Base-by-base conservation (phyloP, 495 filamentous ascomycete genomes). In the Neurospora cerealis region DNA sequence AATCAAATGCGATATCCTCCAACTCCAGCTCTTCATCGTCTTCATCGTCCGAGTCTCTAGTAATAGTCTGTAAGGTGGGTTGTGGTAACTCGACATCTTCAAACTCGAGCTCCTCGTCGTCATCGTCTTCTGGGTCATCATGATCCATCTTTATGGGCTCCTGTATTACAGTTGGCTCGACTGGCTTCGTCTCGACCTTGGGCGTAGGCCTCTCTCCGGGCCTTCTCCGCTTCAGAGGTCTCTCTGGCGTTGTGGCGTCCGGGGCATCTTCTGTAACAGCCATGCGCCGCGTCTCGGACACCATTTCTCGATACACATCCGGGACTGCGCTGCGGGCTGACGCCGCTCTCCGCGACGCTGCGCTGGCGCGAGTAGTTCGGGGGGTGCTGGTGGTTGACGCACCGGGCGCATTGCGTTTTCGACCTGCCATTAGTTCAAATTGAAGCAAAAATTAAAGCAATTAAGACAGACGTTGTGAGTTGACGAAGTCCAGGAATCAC, bases 211-310 rank as follows among this genome's bases (percentile, higher is more conserved):
- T 82, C 79, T 86, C 83, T 21, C 81, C 80, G 11, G 81, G 82
- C 32, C 83, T 79, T 73, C 83, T 83, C 38, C 83, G 81, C 40
- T 87, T 83, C 24, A 79, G 42, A 0, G 84, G 81, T 69, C 79
- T 80, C 71, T 84, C 82, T 2, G 32, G 24, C 13, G 36, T 28
- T 10, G n/a, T 37, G 2, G 28, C 54, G 19, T 44, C 11, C 8
- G 10, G 37, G 9, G 34, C 0, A 1, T 70, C 71, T 8, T 32
- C 19, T 0, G 32, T 41, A 13, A 24, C 24, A 15, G 3, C 70
- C 21, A 37, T 24, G 24, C 39, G 17, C 39, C 74, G 73, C 5
- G 71, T 73, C 70, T 76, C 76, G 1, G n/a, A 34, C 8, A 79
- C 40, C 74, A 79, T 70, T 48, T 79, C 75, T 46, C 77, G 77